A percentile compares a stretch with the other conserved stretches of the same genome.
Evolutionary conservation across 2,329 filamentous ascomycete genomes (phyloP).

Genomic region (Pseudogymnoascus sp.): DNA sequence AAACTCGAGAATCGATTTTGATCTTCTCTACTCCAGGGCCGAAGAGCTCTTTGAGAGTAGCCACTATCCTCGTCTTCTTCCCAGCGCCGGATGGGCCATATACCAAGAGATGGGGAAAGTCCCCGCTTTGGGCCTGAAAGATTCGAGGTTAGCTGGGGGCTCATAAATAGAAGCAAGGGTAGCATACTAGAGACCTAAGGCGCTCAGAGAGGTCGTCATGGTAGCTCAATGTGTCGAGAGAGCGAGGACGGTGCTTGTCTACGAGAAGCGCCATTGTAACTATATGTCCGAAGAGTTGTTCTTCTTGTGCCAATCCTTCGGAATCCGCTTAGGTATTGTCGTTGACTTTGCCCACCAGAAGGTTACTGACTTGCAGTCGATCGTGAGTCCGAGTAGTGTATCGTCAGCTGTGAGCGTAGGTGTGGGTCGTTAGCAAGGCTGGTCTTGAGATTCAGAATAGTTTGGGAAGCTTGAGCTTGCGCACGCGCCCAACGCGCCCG

Average conservation of each 20-base stretch:
- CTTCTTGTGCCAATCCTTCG: not conserved
- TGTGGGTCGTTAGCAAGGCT: not conserved
- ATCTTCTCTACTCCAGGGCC: constrained; percentile 98
- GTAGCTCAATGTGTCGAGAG: constrained; percentile 73
- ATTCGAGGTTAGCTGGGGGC: constrained; percentile 13
- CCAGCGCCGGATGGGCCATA: constrained; percentile 95
- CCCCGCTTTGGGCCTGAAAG: constrained; percentile 80
- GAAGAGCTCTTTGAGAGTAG: constrained; percentile 90
- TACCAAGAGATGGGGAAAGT: constrained; percentile 95
- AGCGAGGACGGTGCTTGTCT: constrained; percentile 66
- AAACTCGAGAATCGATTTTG: constrained; percentile 95
- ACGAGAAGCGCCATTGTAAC: constrained; percentile 58
- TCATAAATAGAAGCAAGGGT: not conserved
- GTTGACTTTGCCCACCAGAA: not conserved
- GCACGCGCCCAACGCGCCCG: not conserved
- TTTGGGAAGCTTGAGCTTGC: not conserved
- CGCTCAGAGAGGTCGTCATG: constrained; percentile 83
- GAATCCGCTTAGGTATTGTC: not conserved
- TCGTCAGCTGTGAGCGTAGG: not conserved
- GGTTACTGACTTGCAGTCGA: not conserved
- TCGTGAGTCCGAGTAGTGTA: not conserved
- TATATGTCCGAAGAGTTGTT: not conserved
- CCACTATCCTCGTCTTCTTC: constrained; percentile 95
- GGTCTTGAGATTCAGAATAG: not conserved
- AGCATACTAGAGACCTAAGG: constrained; percentile 71